Evolutionary conservation across 257 asterid genomes (phyloP).

Genomic region (Ilex asprella): DNA sequence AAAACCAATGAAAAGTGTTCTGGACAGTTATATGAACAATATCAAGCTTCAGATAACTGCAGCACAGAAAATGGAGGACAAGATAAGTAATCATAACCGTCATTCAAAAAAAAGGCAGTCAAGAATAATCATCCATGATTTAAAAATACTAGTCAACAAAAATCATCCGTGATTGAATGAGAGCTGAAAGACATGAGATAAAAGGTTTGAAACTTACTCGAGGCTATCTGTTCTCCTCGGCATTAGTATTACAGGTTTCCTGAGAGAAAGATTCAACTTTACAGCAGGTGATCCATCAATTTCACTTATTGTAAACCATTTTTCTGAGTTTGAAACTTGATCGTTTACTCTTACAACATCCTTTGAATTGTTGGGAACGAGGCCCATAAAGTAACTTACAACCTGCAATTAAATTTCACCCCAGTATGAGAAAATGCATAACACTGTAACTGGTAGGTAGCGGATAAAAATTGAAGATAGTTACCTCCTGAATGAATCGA

Average conservation of each 20-base stretch:
- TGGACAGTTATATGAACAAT: slow-evolving; percentile 92
- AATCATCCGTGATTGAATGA: background rate
- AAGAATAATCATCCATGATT: background rate
- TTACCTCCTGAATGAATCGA: slow-evolving; percentile 94
- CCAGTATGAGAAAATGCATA: slow-evolving; percentile 6
- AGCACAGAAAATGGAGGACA: slow-evolving; percentile 14
- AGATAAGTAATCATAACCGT: background rate
- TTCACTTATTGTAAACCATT: slow-evolving; percentile 69
- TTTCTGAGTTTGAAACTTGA: slow-evolving; percentile 76
- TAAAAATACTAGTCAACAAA: background rate
- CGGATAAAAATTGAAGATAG: slow-evolving; percentile 8
- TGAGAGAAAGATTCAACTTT: slow-evolving; percentile 81
- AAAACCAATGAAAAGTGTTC: slow-evolving; percentile 76
- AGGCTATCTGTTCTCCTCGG: slow-evolving; percentile 79
- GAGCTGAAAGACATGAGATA: background rate
- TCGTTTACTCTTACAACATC: slow-evolving; percentile 74
- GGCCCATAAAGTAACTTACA: slow-evolving; percentile 89
- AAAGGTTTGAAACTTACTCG: slow-evolving; percentile 53
- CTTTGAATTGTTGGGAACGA: slow-evolving; percentile 64
- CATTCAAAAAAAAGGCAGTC: background rate
- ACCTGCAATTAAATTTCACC: slow-evolving; percentile 42
- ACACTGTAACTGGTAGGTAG: slow-evolving; percentile 3
- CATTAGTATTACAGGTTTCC: slow-evolving; percentile 88
- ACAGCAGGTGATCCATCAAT: slow-evolving; percentile 95
- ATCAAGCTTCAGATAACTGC: slow-evolving; percentile 96